These are phyloP conservation scores for Parasitella parasitica DNA, from an alignment of 371 early-diverging fungal genomes.

Conservation along the genomic window DNA sequence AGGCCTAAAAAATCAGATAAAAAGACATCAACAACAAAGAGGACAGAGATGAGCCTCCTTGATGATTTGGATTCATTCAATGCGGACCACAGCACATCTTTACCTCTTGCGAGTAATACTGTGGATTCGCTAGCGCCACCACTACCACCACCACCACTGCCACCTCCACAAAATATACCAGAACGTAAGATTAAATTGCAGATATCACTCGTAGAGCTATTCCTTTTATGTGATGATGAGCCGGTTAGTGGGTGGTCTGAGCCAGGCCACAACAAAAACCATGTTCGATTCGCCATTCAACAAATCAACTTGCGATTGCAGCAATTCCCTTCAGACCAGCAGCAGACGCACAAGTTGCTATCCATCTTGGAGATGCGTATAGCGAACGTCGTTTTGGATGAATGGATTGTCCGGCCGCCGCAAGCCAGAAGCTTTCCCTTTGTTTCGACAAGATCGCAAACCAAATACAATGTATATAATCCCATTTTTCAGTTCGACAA, in stretches of 20 bases:
- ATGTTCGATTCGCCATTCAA: conserved; percentile 48
- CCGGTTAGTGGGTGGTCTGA: neutral
- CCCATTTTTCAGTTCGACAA: conserved; percentile 42
- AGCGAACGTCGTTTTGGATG: conserved; percentile 23
- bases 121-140: neutral
- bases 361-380: conserved; percentile 32
- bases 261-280: conserved; percentile 30
- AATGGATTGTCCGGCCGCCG: conserved; percentile 28
- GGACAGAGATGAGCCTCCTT: neutral
- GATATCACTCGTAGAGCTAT: conserved; percentile 40
- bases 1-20: neutral
- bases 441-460: neutral
- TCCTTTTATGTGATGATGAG: conserved; percentile 45
- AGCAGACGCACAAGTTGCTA: conserved; percentile 21
- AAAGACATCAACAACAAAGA: neutral
- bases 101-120: neutral
- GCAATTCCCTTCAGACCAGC: conserved; percentile 11
- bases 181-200: conserved; percentile 48
- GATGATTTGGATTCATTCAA: conserved; percentile 16
- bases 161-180: neutral
- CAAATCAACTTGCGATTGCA: conserved; percentile 40
- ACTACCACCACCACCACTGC: neutral
- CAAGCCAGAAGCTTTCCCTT: neutral
- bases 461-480: conserved; percentile 23
- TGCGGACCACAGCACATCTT: neutral